Evolutionary conservation across 129 eudicot genomes (phyloP), one percentile per base, ranked within the genome.

Genomic region (Lactuca saligna): DNA sequence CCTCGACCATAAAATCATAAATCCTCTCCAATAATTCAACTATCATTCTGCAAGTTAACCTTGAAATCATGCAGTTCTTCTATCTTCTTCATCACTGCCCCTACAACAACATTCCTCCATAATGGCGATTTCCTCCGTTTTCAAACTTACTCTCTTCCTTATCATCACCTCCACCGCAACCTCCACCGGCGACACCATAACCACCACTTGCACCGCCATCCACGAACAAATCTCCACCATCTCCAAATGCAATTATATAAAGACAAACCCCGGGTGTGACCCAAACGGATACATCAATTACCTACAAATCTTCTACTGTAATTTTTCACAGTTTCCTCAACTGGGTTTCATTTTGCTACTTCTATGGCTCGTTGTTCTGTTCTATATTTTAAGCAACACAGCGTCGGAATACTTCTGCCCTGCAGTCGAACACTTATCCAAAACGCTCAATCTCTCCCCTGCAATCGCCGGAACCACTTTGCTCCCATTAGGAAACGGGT

Each of bases 401-500:
- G 81, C 96, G 1, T 68, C 96, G 10, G 82, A 80, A 0, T 88
- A 85, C 78, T 88, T 88, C 44, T 78, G 84, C 66, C 88, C 88
- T 15, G 76, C 83, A 0, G 81, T 85, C 4, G 91, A 85, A 53
- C 62, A 66, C 66, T 72, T 88, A 16, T 85, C 96, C 1, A 62
- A 58, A 15, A 55, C 71, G 0, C 63, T 88, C 17, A 80, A 81
- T 7, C 87, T 88, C 14, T 79, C 91, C 4, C 91, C 96, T 3
- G 81, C 80, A 0, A 80, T 88, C 9, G 88, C 96, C 34, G 96
- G 96, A 1, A 79, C 91, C 31, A 88, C 88, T 7, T 79, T 88
- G 31, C 91, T 88, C 17, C 96, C 96, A 0, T 61, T 88, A 2
- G 96, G 96, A 15, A 88, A 88, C 71, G 91, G 96, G 7, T 83